Evolutionary conservation across 306 rosid species (phyloP).

Genomic region (Sechiopsis laciniata): DNA sequence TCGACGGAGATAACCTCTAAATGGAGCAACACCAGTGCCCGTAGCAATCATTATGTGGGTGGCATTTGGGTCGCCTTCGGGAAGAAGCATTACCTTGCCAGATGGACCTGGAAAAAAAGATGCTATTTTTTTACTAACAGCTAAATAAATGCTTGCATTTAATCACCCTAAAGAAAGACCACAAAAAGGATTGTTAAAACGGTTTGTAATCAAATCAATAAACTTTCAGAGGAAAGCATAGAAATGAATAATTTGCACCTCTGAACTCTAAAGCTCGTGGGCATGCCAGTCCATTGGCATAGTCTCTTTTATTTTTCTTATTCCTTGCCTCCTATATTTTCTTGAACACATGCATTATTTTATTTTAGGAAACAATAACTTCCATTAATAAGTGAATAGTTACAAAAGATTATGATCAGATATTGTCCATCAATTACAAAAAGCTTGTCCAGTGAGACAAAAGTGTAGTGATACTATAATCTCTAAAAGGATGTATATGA

Average conservation of each 20-base stretch:
- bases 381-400: too few species aligned
- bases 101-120: conserved; percentile 66
- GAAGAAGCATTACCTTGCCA: conserved; percentile 96
- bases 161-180: not conserved
- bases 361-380: too few species aligned
- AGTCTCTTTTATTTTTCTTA: not conserved
- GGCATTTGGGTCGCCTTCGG: conserved; percentile 85
- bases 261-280: not conserved
- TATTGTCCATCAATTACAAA: too few species aligned
- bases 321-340: not conserved
- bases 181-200: not conserved
- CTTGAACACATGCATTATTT: not conserved
- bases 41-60: conserved; percentile 97
- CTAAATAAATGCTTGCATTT: not conserved
- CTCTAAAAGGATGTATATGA: too few species aligned
- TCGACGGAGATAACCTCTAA: conserved; percentile 90
- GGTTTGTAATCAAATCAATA: not conserved
- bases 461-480: too few species aligned
- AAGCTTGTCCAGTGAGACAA: too few species aligned
- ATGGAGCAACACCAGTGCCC: conserved; percentile 93
- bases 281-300: not conserved
- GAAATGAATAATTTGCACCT: not conserved
- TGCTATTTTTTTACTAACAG: not conserved
- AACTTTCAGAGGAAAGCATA: not conserved
- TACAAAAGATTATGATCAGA: too few species aligned